These are phyloP conservation scores for Leccinum pachyderme DNA, from an alignment of 1,284 basidiomycete species.

Conservation along the genomic window DNA sequence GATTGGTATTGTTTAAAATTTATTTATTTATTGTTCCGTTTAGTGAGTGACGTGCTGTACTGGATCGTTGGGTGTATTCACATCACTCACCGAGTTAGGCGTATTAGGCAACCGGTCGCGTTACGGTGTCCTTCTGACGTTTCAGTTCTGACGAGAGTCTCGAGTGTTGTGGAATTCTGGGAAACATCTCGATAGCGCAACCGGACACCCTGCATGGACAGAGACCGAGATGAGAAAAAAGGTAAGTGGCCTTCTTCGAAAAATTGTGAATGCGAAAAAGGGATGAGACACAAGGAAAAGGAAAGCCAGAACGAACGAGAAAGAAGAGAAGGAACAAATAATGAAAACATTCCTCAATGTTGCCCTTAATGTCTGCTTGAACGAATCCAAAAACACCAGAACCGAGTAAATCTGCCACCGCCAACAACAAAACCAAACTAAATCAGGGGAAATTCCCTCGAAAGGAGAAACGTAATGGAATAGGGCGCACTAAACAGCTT, in stretches of 20 bases:
- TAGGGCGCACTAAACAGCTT: conserved; percentile 78
- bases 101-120: conserved; percentile 68
- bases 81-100: conserved; percentile 68
- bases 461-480: conserved; percentile 20
- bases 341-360: conserved; percentile 66
- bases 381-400: conserved; percentile 88
- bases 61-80: not conserved
- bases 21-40: not conserved
- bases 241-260: conserved; percentile 5
- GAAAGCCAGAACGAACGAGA: not conserved
- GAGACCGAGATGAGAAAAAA: conserved; percentile 12
- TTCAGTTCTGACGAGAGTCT: conserved; percentile 74
- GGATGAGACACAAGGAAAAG: not conserved
- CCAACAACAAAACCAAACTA: not conserved
- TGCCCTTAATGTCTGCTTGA: conserved; percentile 85
- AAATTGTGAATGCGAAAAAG: conserved; percentile 19
- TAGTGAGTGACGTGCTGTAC: conserved; percentile 7
- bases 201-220: conserved; percentile 69
- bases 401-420: conserved; percentile 74
- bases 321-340: not conserved
- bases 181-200: conserved; percentile 58
- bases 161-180: conserved; percentile 70
- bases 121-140: conserved; percentile 47
- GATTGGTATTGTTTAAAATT: not conserved
- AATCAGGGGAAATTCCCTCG: conserved; percentile 12